Percentiles rank a stretch among this genome's conserved stretches.
phyloP scores from a whole-genome alignment of 2,329 filamentous ascomycete species.

The Coniochaeta sp. region DNA sequence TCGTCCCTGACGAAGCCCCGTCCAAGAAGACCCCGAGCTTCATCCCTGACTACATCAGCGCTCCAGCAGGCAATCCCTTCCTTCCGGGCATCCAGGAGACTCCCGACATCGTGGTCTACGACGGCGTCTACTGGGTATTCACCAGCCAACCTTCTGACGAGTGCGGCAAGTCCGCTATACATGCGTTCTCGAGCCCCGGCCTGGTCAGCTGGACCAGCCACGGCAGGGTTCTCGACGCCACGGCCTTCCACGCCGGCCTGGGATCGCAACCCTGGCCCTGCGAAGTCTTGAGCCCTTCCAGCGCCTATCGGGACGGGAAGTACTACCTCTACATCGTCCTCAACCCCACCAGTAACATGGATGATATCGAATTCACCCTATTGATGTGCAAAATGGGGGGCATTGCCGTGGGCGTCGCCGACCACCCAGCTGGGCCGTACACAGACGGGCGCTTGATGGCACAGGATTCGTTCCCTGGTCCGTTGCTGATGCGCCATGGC shows the following conservation, averaged over 20 bases:
- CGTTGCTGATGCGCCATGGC: no score
- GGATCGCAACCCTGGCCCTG: slow-evolving; percentile 39
- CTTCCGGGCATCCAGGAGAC: slow-evolving; percentile 30
- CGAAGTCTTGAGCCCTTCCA: slow-evolving; percentile 15
- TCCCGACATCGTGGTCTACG: slow-evolving; percentile 38
- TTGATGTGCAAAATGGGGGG: no score
- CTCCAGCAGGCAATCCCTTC: background rate
- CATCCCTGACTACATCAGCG: background rate
- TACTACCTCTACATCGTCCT: slow-evolving; percentile 46
- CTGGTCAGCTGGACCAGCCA: slow-evolving; percentile 41
- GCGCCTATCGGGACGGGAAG: slow-evolving; percentile 32
- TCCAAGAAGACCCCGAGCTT: background rate
- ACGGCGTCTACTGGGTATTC: slow-evolving; percentile 38
- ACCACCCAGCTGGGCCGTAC: slow-evolving; percentile 30
- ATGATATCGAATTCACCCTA: no score
- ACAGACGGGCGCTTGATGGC: slow-evolving; percentile 33
- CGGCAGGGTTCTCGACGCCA: slow-evolving; percentile 31
- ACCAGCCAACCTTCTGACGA: slow-evolving; percentile 36
- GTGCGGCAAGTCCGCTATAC: slow-evolving; percentile 39
- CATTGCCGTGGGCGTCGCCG: slow-evolving; percentile 31
- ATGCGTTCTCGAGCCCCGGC: slow-evolving; percentile 41
- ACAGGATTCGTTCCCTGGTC: no score
- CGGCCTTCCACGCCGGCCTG: slow-evolving; percentile 33
- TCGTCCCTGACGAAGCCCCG: background rate
- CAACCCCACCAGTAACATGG: no score